Percentiles rank a stretch among this genome's conserved stretches.
Evolutionary conservation across 306 rosid species (phyloP).

Genomic region (Quercus cerris): DNA sequence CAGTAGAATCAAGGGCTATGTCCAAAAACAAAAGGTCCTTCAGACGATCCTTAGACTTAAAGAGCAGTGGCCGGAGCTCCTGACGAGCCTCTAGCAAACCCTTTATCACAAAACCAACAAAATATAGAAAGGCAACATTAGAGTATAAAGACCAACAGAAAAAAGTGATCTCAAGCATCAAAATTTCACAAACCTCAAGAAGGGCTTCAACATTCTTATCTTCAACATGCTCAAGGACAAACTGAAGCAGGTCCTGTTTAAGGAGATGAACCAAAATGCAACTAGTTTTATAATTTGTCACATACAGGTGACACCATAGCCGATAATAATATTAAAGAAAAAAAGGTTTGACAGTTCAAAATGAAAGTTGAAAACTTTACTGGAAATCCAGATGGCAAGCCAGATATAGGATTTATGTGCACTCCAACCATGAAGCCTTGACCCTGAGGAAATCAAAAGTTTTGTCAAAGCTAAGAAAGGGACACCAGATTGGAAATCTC

Average conservation of each 20-base stretch:
- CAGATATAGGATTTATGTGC: constrained; percentile 81
- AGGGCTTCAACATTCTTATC: constrained; percentile 69
- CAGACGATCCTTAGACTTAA: constrained; percentile 68
- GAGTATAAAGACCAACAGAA: neutral
- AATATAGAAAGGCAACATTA: constrained; percentile 15
- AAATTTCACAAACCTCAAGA: constrained; percentile 66
- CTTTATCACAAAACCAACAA: constrained; percentile 38
- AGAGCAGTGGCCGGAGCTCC: constrained; percentile 67
- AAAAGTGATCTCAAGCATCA: constrained; percentile 4
- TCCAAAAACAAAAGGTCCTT: constrained; percentile 95
- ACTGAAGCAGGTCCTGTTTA: constrained; percentile 62
- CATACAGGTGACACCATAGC: constrained; percentile 18
- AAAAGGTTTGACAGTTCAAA: constrained; percentile 6
- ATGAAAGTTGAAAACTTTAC: constrained; percentile 50
- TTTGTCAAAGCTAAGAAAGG: constrained; percentile 23
- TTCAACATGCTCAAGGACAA: constrained; percentile 76
- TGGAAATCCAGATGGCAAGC: constrained; percentile 83
- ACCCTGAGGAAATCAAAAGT: constrained; percentile 60
- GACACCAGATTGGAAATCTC: constrained; percentile 9
- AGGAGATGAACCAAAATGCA: constrained; percentile 16
- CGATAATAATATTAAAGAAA: too few relatives aligned
- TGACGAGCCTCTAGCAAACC: constrained; percentile 95
- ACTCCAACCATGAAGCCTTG: constrained; percentile 99
- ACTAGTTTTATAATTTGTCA: constrained; percentile 16
- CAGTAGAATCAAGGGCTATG: constrained; percentile 92